Conservation (phyloP, 805 yeast species). For the Yarrowia bubula region DNA sequence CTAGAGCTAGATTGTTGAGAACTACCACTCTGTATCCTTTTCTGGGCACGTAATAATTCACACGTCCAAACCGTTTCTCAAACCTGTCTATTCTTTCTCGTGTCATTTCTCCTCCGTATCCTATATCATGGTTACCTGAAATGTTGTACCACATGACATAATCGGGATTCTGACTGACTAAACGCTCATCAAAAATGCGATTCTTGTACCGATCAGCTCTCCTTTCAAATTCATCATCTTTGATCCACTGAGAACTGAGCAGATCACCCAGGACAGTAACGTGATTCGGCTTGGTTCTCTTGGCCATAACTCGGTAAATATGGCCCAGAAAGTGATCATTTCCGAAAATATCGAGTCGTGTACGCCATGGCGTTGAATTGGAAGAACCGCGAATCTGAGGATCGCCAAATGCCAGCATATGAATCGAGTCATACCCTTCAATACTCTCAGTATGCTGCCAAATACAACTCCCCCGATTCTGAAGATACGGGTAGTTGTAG, state of each 20-base stretch:
- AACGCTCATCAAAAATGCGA: conserved; percentile 37
- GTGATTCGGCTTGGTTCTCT: conserved; percentile 66
- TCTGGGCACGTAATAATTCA: conserved; percentile 71
- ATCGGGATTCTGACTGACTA: conserved; percentile 1
- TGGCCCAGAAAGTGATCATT: conserved; percentile 90
- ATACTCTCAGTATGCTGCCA: background rate
- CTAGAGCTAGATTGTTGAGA: conserved; percentile 75
- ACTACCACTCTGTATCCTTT: conserved; percentile 85
- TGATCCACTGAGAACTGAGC: conserved; percentile 92
- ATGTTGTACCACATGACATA: conserved; percentile 59
- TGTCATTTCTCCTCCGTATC: conserved; percentile 92
- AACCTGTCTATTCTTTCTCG: conserved; percentile 86
- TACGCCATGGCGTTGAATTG: conserved; percentile 66
- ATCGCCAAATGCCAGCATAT: conserved; percentile 84
- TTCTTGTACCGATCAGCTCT: conserved; percentile 61
- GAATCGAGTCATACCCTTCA: conserved; percentile 38
- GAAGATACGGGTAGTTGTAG: conserved; percentile 22
- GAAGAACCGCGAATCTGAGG: conserved; percentile 94
- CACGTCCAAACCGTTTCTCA: conserved; percentile 70
- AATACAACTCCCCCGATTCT: background rate
- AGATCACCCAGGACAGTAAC: conserved; percentile 92
- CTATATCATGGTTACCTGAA: conserved; percentile 95
- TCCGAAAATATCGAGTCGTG: conserved; percentile 79
- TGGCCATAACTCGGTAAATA: conserved; percentile 64
- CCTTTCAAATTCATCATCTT: conserved; percentile 77